Percentiles rank a stretch among this genome's conserved stretches.
Evolutionary conservation across 352 stramenopile species (phyloP).

Genomic region (Stramenopiles sp.): DNA sequence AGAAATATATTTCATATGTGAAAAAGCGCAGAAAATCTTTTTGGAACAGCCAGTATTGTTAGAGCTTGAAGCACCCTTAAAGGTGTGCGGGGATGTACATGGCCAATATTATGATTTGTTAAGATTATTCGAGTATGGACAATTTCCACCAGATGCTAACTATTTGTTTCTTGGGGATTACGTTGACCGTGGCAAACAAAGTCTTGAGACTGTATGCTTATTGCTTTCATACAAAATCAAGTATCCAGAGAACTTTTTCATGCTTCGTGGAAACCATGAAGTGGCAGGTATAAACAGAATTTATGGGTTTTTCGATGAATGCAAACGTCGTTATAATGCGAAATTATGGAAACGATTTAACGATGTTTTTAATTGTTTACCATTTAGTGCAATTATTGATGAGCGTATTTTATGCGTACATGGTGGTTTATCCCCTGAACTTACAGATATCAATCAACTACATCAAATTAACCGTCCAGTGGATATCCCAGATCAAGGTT

Average conservation of each 20-base stretch:
- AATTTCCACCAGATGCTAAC: conserved; percentile 88
- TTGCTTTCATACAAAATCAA: conserved; percentile 92
- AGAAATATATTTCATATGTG: background rate
- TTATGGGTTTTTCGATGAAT: conserved; percentile 99
- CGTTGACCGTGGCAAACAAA: conserved; percentile 97
- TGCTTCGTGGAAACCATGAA: conserved; percentile 98
- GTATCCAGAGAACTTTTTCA: conserved; percentile 94
- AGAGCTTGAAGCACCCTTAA: conserved; percentile 58
- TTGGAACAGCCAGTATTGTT: conserved; percentile 77
- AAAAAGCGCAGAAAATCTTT: conserved; percentile 23
- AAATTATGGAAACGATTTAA: conserved; percentile 67
- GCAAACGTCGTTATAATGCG: conserved; percentile 66
- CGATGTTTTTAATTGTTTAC: conserved; percentile 99
- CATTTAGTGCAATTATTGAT: conserved; percentile 90
- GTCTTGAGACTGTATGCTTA: conserved; percentile 94
- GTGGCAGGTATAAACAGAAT: conserved; percentile 94
- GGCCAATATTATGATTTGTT: conserved; percentile 94
- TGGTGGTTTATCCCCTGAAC: conserved; percentile 84
- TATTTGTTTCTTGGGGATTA: conserved; percentile 99
- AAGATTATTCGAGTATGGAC: conserved; percentile 86
- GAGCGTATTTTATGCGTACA: conserved; percentile 99
- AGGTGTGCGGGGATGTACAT: conserved; percentile 72
- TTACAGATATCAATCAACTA: conserved; percentile 75
- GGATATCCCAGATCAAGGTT: conserved; percentile 93
- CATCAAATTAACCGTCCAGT: conserved; percentile 93